Evolutionary conservation across 371 early-diverging fungal genomes (phyloP), one percentile per base, ranked within the genome.

Genomic region (Ecytonucleospora hepatopenaei): DNA sequence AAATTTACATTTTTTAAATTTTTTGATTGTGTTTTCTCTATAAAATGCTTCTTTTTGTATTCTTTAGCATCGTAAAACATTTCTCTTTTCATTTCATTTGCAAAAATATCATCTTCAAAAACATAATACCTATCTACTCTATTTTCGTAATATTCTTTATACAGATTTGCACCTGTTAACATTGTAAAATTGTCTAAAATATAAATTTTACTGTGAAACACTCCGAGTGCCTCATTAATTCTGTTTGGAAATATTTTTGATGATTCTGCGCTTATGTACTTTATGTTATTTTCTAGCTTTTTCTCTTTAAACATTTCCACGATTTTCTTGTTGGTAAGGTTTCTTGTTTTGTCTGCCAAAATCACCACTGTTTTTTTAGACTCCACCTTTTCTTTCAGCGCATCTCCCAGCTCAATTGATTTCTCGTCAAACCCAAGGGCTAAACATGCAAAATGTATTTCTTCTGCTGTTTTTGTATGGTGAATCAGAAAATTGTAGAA

Each of bases 151-250:
- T 75, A 75, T 26, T 34, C 46, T 17, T 51, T 49, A 30, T 67
- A 59, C 15, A 75, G 48, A 59, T 75, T 75, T 26, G 75, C 75
- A 16, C 75, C 75, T 16, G 71, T 54, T 4, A 75, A 1, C 48
- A 72, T 57, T 21, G 61, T 48, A 16, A 47, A 5, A 48, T 68
- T 60, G 60, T 75, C 71, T 51, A 75, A 75, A 3, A 71, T 48
- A 51, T 48, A 64, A 1, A 64, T 24, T 62, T 75, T 75, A 27
- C 51, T 32, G 59, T 75, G 75, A 40, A 58, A 71, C 2, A 68
- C 69, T 3, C 31, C n/a, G 3, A 65, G 40, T n/a, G 67, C 8
- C 53, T 75, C 71, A 23, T 59, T 68, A 1, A 75, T 12, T 4
- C 17, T 33, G 15, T 1, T 15, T 30, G 71, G 65, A 15, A 71